Evolutionary conservation across 2,329 filamentous ascomycete species (phyloP).

Genomic region (Aureobasidium lini): DNA sequence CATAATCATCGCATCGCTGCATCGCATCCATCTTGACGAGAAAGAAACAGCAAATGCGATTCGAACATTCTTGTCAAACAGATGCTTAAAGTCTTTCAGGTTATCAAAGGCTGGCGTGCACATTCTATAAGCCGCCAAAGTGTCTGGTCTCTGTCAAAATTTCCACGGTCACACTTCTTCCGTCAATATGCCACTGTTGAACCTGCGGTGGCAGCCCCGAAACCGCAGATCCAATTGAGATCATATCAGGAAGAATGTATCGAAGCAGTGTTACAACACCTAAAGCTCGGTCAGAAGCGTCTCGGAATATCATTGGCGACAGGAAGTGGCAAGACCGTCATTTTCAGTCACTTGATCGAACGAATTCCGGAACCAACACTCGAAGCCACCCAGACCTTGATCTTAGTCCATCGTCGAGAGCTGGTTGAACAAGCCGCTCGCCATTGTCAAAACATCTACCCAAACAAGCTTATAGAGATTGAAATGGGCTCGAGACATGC

Average conservation of each 20-base stretch:
- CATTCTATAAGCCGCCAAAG: not conserved
- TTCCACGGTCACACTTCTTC: not conserved
- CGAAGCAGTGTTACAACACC: conserved; percentile 61
- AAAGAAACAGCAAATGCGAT: not conserved
- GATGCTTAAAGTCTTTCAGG: not conserved
- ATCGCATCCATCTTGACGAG: not conserved
- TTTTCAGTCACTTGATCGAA: conserved; percentile 92
- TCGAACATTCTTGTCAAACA: not conserved
- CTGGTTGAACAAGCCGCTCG: conserved; percentile 87
- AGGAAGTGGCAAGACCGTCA: conserved; percentile 84
- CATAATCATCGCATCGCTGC: not conserved
- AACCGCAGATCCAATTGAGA: conserved; percentile 52
- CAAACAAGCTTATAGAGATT: conserved; percentile 72
- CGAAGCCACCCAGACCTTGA: conserved; percentile 68
- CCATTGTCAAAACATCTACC: conserved; percentile 77
- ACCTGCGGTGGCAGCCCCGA: not conserved
- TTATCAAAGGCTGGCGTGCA: not conserved
- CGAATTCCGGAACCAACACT: conserved; percentile 54
- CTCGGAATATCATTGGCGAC: conserved; percentile 80
- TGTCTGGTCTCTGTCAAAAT: too few species aligned
- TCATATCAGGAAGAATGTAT: conserved; percentile 89
- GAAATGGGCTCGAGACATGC: conserved; percentile 81
- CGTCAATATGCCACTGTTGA: not conserved
- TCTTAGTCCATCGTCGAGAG: conserved; percentile 86
- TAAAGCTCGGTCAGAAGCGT: conserved; percentile 64